phyloP scores from a whole-genome alignment of 371 early-diverging fungal genomes.

The Amoeboaphelidium protococcarum region DNA sequence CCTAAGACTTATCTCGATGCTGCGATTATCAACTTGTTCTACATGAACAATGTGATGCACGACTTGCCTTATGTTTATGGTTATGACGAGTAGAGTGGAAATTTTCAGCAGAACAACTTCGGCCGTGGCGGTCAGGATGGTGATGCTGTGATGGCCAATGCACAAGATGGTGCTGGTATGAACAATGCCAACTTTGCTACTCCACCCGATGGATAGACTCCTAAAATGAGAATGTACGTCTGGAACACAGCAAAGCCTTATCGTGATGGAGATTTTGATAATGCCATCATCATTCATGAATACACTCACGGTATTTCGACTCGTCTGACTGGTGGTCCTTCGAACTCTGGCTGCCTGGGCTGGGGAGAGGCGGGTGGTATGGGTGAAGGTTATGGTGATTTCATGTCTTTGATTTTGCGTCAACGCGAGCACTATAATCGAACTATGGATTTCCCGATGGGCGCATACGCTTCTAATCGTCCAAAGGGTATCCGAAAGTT shows the following conservation, averaged over 20 bases:
- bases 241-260: slow-evolving; percentile 45
- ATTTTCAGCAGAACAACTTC: slow-evolving; percentile 80
- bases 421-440: slow-evolving; percentile 28
- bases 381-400: slow-evolving; percentile 92
- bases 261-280: slow-evolving; percentile 80
- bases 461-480: slow-evolving; percentile 45
- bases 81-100: slow-evolving; percentile 73
- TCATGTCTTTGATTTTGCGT: slow-evolving; percentile 60
- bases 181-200: slow-evolving; percentile 66
- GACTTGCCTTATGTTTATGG: slow-evolving; percentile 70
- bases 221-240: slow-evolving; percentile 76
- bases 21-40: slow-evolving; percentile 73
- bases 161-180: slow-evolving; percentile 70
- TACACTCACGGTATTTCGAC: slow-evolving; percentile 69
- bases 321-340: slow-evolving; percentile 66
- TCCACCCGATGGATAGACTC: slow-evolving; percentile 72
- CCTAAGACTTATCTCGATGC: slow-evolving; percentile 54
- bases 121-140: slow-evolving; percentile 40
- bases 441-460: slow-evolving; percentile 44
- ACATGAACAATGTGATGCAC: slow-evolving; percentile 53
- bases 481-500: slow-evolving; percentile 59
- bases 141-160: slow-evolving; percentile 80
- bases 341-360: slow-evolving; percentile 62
- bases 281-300: slow-evolving; percentile 76
- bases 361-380: slow-evolving; percentile 76